phyloP scores from a whole-genome alignment of 257 asterid species.

The Lycium barbarum region DNA sequence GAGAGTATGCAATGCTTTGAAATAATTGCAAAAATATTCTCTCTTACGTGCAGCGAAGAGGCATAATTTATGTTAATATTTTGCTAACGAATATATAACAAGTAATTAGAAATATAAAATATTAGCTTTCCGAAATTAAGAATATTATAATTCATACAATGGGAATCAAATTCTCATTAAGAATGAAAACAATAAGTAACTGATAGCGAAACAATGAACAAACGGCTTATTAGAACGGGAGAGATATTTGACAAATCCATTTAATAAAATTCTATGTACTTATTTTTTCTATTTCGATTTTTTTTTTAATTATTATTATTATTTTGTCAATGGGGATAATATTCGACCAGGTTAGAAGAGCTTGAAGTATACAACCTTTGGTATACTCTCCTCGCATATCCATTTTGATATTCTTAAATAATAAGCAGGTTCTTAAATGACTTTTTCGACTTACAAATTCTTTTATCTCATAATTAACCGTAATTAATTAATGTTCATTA shows the following conservation, averaged over 20 bases:
- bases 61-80: neutral
- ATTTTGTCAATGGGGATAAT: neutral
- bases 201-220: neutral
- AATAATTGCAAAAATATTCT: neutral
- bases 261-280: too few relatives aligned
- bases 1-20: neutral
- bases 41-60: neutral
- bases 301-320: too few relatives aligned
- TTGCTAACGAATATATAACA: neutral
- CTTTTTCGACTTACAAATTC: too few relatives aligned
- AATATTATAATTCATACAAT: neutral
- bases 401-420: too few relatives aligned
- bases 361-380: neutral
- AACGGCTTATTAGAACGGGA: neutral
- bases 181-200: neutral
- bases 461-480: too few relatives aligned
- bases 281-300: too few relatives aligned
- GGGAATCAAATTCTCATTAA: neutral
- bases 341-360: constrained; percentile 16
- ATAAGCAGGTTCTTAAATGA: too few relatives aligned
- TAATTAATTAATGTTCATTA: too few relatives aligned
- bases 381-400: neutral
- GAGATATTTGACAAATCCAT: neutral
- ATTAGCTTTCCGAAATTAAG: neutral
- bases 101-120: neutral